Conservation (phyloP, 2,329 filamentous ascomycete genomes). For the Penicillium palitans region DNA sequence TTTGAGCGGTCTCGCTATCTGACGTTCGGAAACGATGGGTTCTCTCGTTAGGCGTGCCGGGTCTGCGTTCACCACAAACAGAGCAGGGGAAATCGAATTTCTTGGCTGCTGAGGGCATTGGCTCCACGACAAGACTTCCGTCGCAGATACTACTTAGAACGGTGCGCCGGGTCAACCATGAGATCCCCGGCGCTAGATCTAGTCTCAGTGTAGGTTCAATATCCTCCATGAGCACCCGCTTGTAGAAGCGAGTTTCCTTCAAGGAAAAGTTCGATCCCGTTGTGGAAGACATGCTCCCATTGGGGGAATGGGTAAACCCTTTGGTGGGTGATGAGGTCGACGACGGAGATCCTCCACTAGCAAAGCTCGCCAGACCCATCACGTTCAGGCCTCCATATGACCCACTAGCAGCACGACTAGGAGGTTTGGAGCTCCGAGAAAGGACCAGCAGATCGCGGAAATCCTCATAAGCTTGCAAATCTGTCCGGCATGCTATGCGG, state of each 20-base stretch:
- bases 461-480: slow-evolving; percentile 78
- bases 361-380: slow-evolving; percentile 54
- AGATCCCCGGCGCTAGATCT: slow-evolving; percentile 84
- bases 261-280: slow-evolving; percentile 56
- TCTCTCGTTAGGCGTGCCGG: slow-evolving; percentile 68
- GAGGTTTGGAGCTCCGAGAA: slow-evolving; percentile 61
- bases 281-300: slow-evolving; percentile 42
- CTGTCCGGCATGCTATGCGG: slow-evolving; percentile 77
- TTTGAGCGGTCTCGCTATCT: slow-evolving; percentile 80
- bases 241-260: slow-evolving; percentile 93
- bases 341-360: slow-evolving; percentile 53
- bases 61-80: slow-evolving; percentile 81
- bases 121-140: slow-evolving; percentile 85
- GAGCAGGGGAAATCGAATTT: slow-evolving; percentile 68
- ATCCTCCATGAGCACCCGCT: slow-evolving; percentile 82
- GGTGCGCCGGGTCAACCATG: slow-evolving; percentile 85
- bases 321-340: slow-evolving; percentile 60
- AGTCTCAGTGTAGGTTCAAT: slow-evolving; percentile 91
- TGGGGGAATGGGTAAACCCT: slow-evolving; percentile 59
- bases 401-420: slow-evolving; percentile 70
- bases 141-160: slow-evolving; percentile 82
- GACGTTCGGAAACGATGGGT: slow-evolving; percentile 86
- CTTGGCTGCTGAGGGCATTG: slow-evolving; percentile 63
- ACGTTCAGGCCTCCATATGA: slow-evolving; percentile 66
- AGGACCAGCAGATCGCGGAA: slow-evolving; percentile 75